Base-by-base conservation (phyloP, 768 basidiomycete genomes). In the Austroboletus eburneus region DNA sequence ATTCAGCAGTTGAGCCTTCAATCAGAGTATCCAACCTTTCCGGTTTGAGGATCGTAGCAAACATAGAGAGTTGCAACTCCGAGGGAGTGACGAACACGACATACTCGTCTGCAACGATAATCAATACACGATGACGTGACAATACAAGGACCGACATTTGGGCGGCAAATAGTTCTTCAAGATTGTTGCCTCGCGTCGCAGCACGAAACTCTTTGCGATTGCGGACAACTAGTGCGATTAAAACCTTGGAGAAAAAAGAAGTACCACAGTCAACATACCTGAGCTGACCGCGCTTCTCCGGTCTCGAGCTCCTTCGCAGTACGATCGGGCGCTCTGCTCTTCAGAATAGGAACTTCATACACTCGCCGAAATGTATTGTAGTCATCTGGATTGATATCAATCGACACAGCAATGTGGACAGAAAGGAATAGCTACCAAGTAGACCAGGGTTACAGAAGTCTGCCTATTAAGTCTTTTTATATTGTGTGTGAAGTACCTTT, bases 61-160 rank as follows among this genome's bases (percentile, higher is more conserved):
- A 91, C 57, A 98, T 85, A 12, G 78, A 72, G 6, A 89, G 65
- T 57, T 99, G 95, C 16, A 96, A 69, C n/a, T 68, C 40, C 1
- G 92, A 93, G 0, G 96, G 95, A 5, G 83, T 83, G 24, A 96
- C 75, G 64, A 98, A 98, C n/a, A 98, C 83, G n/a, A 95, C 87
- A 61, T 95, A 97, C 81, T 99, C 96, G 61, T 89, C 95, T 98
- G 52, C 8, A 9, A 35, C 22, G 16, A 18, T 16, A 36, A 35
- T 49, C 34, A 53, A 22, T 4, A 25, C 32, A 51, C 23, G 49
- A 33, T 16, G 23, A 14, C 7, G 10, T 5, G 17, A 21, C 10
- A 34, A 23, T 27, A 29, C 24, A 16, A 39, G 17, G 27, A 65
- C 85, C 49, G 47, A 96, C 94, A 73, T 72, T 96, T 96, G 1